phyloP scores from a whole-genome alignment of 306 rosid species.

The Fragaria iinumae region DNA sequence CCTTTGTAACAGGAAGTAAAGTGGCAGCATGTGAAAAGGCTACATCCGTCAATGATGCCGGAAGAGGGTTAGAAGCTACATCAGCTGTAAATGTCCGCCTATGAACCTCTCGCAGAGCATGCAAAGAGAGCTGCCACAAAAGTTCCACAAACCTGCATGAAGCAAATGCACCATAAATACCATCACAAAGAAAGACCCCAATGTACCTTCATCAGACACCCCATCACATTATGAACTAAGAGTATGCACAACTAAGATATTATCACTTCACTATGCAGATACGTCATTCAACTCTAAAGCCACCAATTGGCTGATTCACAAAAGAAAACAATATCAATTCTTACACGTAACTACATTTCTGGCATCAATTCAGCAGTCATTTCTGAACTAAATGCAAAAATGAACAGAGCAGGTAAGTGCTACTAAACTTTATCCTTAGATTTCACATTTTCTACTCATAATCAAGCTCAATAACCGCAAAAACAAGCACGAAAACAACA shows the following conservation, averaged over 20 bases:
- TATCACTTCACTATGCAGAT: not conserved
- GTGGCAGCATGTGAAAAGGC: slow-evolving; percentile 99
- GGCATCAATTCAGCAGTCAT: not conserved
- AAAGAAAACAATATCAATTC: not conserved
- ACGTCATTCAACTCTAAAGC: not conserved
- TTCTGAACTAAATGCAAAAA: not conserved
- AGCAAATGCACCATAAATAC: slow-evolving; percentile 10
- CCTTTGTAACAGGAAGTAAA: slow-evolving; percentile 97
- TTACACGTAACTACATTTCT: not conserved
- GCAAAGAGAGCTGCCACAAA: slow-evolving; percentile 98
- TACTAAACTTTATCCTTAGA: not conserved
- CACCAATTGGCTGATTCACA: not conserved
- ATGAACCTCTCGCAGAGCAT: slow-evolving; percentile 96
- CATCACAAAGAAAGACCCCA: slow-evolving; percentile 3
- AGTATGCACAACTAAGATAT: not conserved
- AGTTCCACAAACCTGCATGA: slow-evolving; percentile 93
- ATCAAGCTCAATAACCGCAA: slow-evolving; percentile 11
- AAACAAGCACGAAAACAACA: not conserved
- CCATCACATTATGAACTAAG: not conserved
- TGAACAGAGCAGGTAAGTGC: not conserved
- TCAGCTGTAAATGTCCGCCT: slow-evolving; percentile 88
- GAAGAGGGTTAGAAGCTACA: slow-evolving; percentile 83
- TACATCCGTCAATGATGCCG: slow-evolving; percentile 90
- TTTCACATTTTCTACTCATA: slow-evolving; percentile 7
- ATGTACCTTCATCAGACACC: not conserved